Evolutionary conservation across 2,329 filamentous ascomycete genomes (phyloP), one percentile per base, ranked within the genome.

Genomic region (Diplodia intermedia): DNA sequence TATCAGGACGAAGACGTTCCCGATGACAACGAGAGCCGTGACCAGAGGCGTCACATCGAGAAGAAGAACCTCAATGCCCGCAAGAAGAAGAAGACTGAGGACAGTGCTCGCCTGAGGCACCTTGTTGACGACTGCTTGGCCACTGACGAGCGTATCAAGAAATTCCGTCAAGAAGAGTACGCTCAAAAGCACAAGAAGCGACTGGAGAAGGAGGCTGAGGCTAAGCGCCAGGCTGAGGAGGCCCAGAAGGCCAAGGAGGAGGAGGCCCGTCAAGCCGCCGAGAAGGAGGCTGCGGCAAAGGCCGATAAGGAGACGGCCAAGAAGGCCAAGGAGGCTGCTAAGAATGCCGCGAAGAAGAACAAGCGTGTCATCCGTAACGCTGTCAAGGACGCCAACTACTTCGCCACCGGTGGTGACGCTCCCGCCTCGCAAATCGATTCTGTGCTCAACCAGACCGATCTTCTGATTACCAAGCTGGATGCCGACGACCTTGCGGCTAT

Each of bases 291-390:
- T 73, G 86, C 90, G 52, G 92, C 93, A 72, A 98, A 98, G 86
- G 87, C 86, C 5, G 89, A 93, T 68, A 91, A 91, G 73, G 93
- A 94, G 73, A 87, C 91, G 71, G 84, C 84, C 76, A 99, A 98
- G 89, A 99, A 99, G 88, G 90, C 91, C 70, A 99, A 98, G 86
- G 95, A 99, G 82, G 94, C 94, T 1, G 95, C 95, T 69, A 99
- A 99, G 89, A 97, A 93, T 77, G 95, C 95, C 15, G 91, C 95
- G 76, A 99, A 99, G 91, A 99, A 99, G 91, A 99, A 99, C 88
- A 97, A 97, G 88, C 93, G 95, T 85, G 91, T 98, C 57, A 89
- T 99, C 75, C 93, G 96, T 81, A 90, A 89, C 70, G 93, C 92
- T 72, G 91, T 94, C 82, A 99, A 99, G 87, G 95, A 99, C 73